Percentiles rank a stretch among this genome's conserved stretches.
Conservation (phyloP, 78 protist genomes). For the Dictyostelium brefeldianum region DNA sequence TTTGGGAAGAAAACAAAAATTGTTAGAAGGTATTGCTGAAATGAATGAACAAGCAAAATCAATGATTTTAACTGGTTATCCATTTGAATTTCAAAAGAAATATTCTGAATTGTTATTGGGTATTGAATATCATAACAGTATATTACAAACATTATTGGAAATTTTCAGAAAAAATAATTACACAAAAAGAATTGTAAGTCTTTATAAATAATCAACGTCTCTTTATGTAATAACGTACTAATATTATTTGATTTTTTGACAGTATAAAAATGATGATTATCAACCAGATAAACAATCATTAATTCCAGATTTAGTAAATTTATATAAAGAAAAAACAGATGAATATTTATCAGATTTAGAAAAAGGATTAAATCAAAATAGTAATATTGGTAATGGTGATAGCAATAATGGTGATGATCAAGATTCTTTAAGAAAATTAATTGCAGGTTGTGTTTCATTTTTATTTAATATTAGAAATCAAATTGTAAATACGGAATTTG, state of each 20-base stretch:
- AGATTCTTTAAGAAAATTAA: constrained; percentile 11
- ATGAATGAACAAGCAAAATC: constrained; percentile 57
- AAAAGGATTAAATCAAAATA: neutral
- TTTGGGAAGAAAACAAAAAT: constrained; percentile 62
- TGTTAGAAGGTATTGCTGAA: neutral
- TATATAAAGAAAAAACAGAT: constrained; percentile 24
- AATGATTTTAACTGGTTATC: constrained; percentile 36
- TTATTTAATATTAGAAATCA: constrained; percentile 29
- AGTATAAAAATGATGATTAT: neutral
- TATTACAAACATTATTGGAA: constrained; percentile 45
- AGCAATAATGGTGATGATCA: neutral
- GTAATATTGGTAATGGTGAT: neutral
- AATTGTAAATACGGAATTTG: constrained; percentile 28
- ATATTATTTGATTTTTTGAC: no score
- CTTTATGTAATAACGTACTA: neutral
- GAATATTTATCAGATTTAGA: constrained; percentile 1
- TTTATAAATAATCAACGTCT: neutral
- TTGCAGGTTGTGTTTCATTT: neutral
- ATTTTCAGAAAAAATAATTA: constrained; percentile 50
- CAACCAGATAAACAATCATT: constrained; percentile 21
- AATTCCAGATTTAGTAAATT: constrained; percentile 17
- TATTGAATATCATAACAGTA: constrained; percentile 49
- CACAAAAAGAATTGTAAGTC: neutral
- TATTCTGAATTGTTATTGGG: constrained; percentile 33
- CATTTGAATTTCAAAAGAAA: constrained; percentile 19